phyloP scores from a whole-genome alignment of 345 rosid species.

The Excoecaria agallocha region DNA sequence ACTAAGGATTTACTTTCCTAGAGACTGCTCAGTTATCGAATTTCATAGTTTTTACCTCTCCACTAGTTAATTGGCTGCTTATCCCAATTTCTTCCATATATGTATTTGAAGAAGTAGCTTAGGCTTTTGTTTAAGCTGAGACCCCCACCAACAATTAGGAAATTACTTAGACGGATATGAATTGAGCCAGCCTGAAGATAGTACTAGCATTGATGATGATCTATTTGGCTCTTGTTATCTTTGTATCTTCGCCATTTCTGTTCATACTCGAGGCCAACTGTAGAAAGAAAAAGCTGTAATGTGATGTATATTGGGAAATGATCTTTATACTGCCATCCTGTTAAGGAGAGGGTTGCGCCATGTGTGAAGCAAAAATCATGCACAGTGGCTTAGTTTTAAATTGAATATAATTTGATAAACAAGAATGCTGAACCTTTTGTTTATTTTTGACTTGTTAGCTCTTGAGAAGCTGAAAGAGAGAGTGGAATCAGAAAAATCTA shows the following conservation, averaged over 20 bases:
- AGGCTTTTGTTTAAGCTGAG: not conserved
- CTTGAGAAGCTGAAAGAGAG: conserved; percentile 69
- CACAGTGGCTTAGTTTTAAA: not conserved
- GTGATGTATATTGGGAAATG: too few species aligned
- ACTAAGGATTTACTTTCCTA: not conserved
- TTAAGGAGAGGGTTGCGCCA: too few species aligned
- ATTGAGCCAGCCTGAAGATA: not conserved
- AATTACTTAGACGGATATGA: not conserved
- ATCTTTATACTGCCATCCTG: too few species aligned
- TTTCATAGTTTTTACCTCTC: not conserved
- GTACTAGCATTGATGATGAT: not conserved
- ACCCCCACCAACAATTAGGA: not conserved
- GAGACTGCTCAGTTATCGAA: not conserved
- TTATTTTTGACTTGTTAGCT: conserved; percentile 40
- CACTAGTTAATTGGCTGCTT: not conserved
- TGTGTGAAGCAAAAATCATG: not conserved
- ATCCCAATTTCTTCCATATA: not conserved
- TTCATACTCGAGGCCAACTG: not conserved
- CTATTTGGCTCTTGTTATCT: too few species aligned
- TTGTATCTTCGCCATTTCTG: not conserved
- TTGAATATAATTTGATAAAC: not conserved
- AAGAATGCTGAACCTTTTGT: conserved; percentile 3
- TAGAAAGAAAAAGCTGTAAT: too few species aligned
- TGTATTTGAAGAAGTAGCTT: not conserved
- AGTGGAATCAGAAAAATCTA: conserved; percentile 62